Evolutionary conservation across 345 rosid genomes (phyloP), one percentile per base, ranked within the genome.

Genomic region (Gossypium bickii): DNA sequence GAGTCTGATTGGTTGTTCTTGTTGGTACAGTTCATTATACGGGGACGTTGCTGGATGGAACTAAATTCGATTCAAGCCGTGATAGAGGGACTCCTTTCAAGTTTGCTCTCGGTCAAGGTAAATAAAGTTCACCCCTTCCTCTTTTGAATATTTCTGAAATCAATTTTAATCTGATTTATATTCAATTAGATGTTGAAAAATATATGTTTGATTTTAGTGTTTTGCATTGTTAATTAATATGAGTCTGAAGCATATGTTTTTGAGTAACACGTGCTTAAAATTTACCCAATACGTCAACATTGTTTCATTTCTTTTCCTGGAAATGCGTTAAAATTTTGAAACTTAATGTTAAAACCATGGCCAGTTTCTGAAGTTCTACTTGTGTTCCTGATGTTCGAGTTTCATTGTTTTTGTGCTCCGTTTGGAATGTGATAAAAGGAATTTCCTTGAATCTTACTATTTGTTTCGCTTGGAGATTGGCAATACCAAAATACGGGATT

Each of bases 91-190:
- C 91, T 41, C 94, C 99, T 11, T 96, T 96, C 84, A 90, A 87
- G 78, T 96, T 96, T 90, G 86, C 89, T 29, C 97, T 96, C 49
- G 98, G 99, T 12, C 98, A 90, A 90, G 99, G 98, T 91, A 18
- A 25, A 49, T 27, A 2, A 45, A 45, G 17, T 59, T 59, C 18
- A 2, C 10, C 43, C 3, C 16, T 34, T 9, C 12, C 29, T 16
- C 9, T 49, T 67, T 24, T 24, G 12, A 17, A 44, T 8, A 68
- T 9, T 48, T 48, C 43, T 48, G 56, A 13, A 13, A 45, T 13
- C 8, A 66, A 45, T 41, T 43, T 41, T 22, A 18, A 20, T 67
- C 55, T 12, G 55, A 3, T 12, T n/a, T 12, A 4, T 12, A 12
- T 12, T 22, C 55, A 45, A 45, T 67, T 44, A 25, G 25, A 18